These are phyloP conservation scores for Passalora sequoiae DNA, from an alignment of 2,329 filamentous ascomycete species.

Conservation along the genomic window DNA sequence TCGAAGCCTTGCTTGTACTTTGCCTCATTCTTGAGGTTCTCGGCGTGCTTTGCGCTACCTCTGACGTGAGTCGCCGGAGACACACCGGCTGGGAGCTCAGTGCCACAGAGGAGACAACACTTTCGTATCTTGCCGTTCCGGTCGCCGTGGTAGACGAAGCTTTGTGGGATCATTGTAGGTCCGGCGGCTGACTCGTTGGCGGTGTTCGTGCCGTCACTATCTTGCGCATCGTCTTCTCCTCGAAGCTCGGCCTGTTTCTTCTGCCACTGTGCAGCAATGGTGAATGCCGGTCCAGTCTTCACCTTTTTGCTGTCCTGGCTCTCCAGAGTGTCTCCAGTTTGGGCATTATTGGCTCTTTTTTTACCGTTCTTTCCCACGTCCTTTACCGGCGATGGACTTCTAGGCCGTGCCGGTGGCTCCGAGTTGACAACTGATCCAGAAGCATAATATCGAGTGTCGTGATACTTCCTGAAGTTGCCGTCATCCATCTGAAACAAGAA, in stretches of 20 bases:
- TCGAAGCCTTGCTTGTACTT: constrained; percentile 34
- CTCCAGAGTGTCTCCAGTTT: constrained; percentile 10
- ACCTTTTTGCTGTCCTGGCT: constrained; percentile 48
- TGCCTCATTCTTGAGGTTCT: constrained; percentile 50
- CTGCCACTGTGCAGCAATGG: constrained; percentile 25
- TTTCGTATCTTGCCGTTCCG: constrained; percentile 11
- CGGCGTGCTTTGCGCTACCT: constrained; percentile 53
- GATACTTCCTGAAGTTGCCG: constrained; percentile 20
- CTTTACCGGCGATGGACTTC: neutral
- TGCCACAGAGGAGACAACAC: constrained; percentile 28
- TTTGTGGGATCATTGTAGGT: constrained; percentile 8
- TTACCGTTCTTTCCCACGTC: constrained; percentile 8
- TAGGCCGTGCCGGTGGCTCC: constrained; percentile 14
- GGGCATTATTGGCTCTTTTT: constrained; percentile 14
- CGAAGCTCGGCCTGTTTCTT: constrained; percentile 27
- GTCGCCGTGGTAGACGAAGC: constrained; percentile 12
- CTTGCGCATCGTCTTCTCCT: constrained; percentile 15
- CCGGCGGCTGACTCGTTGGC: constrained; percentile 13
- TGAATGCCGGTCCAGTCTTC: constrained; percentile 39
- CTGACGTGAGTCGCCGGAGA: constrained; percentile 54
- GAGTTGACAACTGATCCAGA: constrained; percentile 19
- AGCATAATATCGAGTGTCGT: constrained; percentile 23
- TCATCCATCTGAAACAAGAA: constrained; percentile 16
- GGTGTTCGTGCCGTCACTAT: constrained; percentile 5
- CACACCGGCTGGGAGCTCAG: constrained; percentile 12